Base-by-base conservation (phyloP, 2,329 filamentous ascomycete genomes). In the Neoscytalidium dimidiatum region DNA sequence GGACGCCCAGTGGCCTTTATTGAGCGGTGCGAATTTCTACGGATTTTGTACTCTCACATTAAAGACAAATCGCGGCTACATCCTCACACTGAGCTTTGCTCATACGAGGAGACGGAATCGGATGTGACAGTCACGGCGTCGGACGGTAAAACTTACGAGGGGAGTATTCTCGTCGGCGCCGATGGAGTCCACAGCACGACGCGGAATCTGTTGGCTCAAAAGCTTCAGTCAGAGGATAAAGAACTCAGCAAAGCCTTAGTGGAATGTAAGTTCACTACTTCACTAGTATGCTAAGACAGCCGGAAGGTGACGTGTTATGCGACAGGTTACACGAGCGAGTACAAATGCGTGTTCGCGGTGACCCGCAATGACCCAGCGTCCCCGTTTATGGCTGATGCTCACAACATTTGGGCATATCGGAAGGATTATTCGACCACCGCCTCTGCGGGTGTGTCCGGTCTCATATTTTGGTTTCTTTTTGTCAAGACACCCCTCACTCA, bases 401-500 rank as follows among this genome's bases (percentile, higher is more conserved):
- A 26, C 1, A 6, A 19, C 3, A 7, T 26, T 6, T 48, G 9
- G 2, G 21, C n/a, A 48, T 48, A 48, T 14, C 44, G 44, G 8
- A 48, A 48, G 11, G 44, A 48, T 29, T n/a, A 35, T 29, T 33
- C 26, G 3, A 23, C 29, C 31, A 23, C 73, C 4, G n/a, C 67
- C 29, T 51, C 62, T 46, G 64, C 33, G 44, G 70, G 67, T 67
- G 68, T 64, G 43, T 68, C 57, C 17, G 64, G 29, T 35, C 68
- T 60, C 44, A 69, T 67, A 33, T 75, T 66, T 65, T 73, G 67
- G 66, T 71, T 70, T 64, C 69, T 69, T 44, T 70, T 64, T 65
- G 66, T 69, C 65, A 75, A 68, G 65, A 64, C 68, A 0, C 68
- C 49, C 3, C 5, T 14, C 4, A 21, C 29, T 1, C 31, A 26